Conservation (phyloP, 2,329 filamentous ascomycete genomes). For the Aschersonia sp. region DNA sequence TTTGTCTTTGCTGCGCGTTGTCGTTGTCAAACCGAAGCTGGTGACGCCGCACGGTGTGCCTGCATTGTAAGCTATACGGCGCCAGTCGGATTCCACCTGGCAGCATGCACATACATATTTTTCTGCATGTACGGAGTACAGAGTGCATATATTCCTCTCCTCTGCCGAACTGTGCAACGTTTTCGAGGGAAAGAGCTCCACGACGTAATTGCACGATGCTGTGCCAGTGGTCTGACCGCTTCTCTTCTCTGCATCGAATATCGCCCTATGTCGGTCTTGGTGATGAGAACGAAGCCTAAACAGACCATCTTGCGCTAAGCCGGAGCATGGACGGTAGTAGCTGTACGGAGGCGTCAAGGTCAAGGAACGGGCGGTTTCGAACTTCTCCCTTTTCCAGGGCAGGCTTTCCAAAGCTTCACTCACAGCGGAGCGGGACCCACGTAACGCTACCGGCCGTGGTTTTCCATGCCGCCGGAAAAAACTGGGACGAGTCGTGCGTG, state of each 20-base stretch:
- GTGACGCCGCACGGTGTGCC: too few relatives aligned
- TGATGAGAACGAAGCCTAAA: too few relatives aligned
- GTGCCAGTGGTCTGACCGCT: background rate
- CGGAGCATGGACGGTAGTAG: background rate
- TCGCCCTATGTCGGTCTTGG: too few relatives aligned
- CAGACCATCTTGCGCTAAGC: background rate
- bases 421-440: background rate
- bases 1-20: too few relatives aligned
- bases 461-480: background rate
- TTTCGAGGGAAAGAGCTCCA: background rate
- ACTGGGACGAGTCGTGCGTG: background rate
- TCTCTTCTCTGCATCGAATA: too few relatives aligned
- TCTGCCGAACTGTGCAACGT: too few relatives aligned
- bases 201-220: background rate
- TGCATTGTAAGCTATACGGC: too few relatives aligned
- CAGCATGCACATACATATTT: too few relatives aligned
- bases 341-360: background rate
- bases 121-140: too few relatives aligned
- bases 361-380: constrained; percentile 1
- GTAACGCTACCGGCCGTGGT: background rate
- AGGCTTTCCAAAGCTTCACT: background rate
- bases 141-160: too few relatives aligned
- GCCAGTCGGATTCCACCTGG: too few relatives aligned
- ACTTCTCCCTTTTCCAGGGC: background rate
- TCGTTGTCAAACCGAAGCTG: too few relatives aligned